These are phyloP conservation scores for Panicum hallii DNA, from an alignment of 202 grass and related monocot genomes.

Conservation along the genomic window DNA sequence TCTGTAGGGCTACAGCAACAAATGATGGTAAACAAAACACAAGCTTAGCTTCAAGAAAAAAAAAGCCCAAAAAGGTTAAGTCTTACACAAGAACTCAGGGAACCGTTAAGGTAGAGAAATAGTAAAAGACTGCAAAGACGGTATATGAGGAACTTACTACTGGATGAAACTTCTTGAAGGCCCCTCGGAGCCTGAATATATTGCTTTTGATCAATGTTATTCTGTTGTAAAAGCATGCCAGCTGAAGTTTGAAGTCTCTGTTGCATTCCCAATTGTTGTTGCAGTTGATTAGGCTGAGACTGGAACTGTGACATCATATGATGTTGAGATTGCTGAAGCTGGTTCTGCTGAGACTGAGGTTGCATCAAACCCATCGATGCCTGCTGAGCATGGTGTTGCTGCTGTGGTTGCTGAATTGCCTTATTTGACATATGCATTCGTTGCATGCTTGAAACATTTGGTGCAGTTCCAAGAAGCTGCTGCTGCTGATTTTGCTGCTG, in stretches of 20 bases:
- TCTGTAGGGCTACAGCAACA: neutral
- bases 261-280: constrained; percentile 70
- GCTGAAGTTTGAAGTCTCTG: constrained; percentile 70
- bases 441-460: constrained; percentile 62
- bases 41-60: neutral
- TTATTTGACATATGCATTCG: constrained; percentile 63
- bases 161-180: constrained; percentile 83
- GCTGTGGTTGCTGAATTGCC: constrained; percentile 61
- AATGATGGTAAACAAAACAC: neutral
- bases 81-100: constrained; percentile 16
- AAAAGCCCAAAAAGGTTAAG: neutral
- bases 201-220: constrained; percentile 70
- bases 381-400: constrained; percentile 61
- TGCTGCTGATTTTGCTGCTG: constrained; percentile 63
- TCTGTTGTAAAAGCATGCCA: constrained; percentile 69
- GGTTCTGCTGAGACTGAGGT: constrained; percentile 65
- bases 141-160: constrained; percentile 67
- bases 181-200: constrained; percentile 68
- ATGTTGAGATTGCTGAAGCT: constrained; percentile 78
- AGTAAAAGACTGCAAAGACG: constrained; percentile 32
- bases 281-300: constrained; percentile 69
- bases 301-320: constrained; percentile 76
- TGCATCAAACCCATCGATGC: constrained; percentile 59
- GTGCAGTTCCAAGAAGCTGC: constrained; percentile 64
- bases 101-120: constrained; percentile 1